Conservation (phyloP, 2,329 filamentous ascomycete genomes). For the Mycogone perniciosa region DNA sequence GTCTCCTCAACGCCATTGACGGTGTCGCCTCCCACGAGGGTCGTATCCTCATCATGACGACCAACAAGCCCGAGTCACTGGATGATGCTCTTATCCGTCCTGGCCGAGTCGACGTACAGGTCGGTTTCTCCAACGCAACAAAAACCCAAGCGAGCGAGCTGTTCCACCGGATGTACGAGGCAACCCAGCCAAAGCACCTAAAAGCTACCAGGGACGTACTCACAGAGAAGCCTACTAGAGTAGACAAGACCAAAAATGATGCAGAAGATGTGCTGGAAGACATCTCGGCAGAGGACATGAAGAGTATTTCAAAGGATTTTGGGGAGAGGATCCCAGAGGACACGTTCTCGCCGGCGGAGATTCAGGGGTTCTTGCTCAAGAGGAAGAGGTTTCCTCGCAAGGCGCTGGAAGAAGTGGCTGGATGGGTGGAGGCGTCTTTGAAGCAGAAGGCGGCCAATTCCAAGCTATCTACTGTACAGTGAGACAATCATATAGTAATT, state of each 20-base stretch:
- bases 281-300: conserved; percentile 32
- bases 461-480: conserved; percentile 45
- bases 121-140: conserved; percentile 56
- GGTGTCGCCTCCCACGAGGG: conserved; percentile 75
- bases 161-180: conserved; percentile 56
- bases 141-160: conserved; percentile 49
- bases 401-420: conserved; percentile 46
- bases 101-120: conserved; percentile 64
- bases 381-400: conserved; percentile 51
- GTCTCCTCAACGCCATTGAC: conserved; percentile 77
- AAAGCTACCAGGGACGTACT: not conserved
- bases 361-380: conserved; percentile 59
- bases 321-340: conserved; percentile 45
- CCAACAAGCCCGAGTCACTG: conserved; percentile 66
- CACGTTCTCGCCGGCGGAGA: conserved; percentile 53
- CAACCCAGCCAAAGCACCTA: conserved; percentile 19
- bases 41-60: conserved; percentile 75
- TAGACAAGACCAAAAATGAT: conserved; percentile 6
- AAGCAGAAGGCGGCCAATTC: conserved; percentile 45
- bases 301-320: conserved; percentile 42
- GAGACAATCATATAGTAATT: not conserved
- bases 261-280: conserved; percentile 1
- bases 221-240: not conserved
- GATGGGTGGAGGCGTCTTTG: conserved; percentile 47
- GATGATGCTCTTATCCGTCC: conserved; percentile 69